These are phyloP conservation scores for Penicillium daleae DNA, from an alignment of 495 filamentous ascomycete genomes.

Conservation along the genomic window DNA sequence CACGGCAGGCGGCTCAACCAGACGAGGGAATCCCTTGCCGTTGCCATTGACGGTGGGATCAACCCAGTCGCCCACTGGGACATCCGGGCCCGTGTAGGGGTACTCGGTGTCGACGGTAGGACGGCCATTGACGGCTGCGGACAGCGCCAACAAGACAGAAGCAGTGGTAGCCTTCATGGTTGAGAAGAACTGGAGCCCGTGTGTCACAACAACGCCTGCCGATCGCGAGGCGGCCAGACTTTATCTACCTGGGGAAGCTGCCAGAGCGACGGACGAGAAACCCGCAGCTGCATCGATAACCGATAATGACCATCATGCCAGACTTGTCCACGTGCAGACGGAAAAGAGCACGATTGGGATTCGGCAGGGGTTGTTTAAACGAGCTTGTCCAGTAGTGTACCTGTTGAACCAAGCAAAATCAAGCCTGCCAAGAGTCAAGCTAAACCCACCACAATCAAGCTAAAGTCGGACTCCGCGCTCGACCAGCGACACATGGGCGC, in stretches of 20 bases:
- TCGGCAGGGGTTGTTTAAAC: not conserved
- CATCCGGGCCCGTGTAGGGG: constrained; percentile 52
- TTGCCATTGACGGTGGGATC: constrained; percentile 54
- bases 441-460: not conserved
- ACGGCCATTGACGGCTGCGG: constrained; percentile 28
- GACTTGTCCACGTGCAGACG: not conserved
- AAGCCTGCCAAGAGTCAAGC: not conserved
- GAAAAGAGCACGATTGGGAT: constrained; percentile 4
- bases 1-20: constrained; percentile 59
- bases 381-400: not conserved
- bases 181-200: constrained; percentile 13
- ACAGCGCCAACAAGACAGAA: constrained; percentile 23
- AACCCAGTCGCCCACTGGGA: constrained; percentile 56
- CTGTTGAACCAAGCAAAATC: not conserved
- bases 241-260: constrained; percentile 6
- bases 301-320: not conserved
- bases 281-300: not conserved
- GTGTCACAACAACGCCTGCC: not conserved
- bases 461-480: constrained; percentile 7
- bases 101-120: constrained; percentile 43
- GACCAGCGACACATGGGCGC: constrained; percentile 10
- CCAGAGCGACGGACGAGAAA: not conserved
- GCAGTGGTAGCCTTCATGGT: constrained; percentile 30
- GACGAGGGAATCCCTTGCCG: constrained; percentile 54
- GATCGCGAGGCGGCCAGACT: not conserved